Evolutionary conservation across 1,139 yeast genomes (phyloP), one percentile per base, ranked within the genome.

Genomic region (Fermentozyma sake): DNA sequence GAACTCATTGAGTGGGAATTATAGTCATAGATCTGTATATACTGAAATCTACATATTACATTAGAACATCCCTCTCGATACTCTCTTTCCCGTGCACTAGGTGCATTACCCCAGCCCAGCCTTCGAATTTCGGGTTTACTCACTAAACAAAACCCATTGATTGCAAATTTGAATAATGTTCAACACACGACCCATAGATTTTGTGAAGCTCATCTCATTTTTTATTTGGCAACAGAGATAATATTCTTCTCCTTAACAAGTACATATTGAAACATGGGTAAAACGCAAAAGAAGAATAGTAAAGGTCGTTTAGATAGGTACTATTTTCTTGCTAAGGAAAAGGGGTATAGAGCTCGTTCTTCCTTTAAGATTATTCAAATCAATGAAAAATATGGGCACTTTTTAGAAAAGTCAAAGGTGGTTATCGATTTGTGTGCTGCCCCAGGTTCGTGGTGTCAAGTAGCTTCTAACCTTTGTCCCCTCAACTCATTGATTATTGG

Each of bases 381-480:
- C 38, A 91, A 93, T 62, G 96, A 93, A 53, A 91, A 91, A 55
- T 93, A 77, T 65, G 96, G 96, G 16, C 96, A 87, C 58, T 91
- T 91, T 55, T 64, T 89, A 35, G 96, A 89, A 49, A 83, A 84
- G 56, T 87, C 97, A n/a, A 91, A 86, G 58, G 97, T 91, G 24
- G 96, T 91, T 23, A 85, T 91, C 32, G 99, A 91, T 73, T 69
- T 91, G 45, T 91, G 99, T 81, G 97, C 98, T 33, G 98, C 98
- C 3, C 98, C 99, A 18, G 99, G 99, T 34, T 87, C 96, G 4
- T 91, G 98, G 97, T 91, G 98, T 72, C 99, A 91, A 61, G 98
- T 93, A 23, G 98, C 98, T 1, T 78, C 95, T 4, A 86, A 86
- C 39, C 60, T 86, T 33, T 89, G 97, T 61, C 96, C 97, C 2